A percentile compares a stretch with the other conserved stretches of the same genome.
phyloP scores from a whole-genome alignment of 208 protist species.

The Crithidia expoeki region DNA sequence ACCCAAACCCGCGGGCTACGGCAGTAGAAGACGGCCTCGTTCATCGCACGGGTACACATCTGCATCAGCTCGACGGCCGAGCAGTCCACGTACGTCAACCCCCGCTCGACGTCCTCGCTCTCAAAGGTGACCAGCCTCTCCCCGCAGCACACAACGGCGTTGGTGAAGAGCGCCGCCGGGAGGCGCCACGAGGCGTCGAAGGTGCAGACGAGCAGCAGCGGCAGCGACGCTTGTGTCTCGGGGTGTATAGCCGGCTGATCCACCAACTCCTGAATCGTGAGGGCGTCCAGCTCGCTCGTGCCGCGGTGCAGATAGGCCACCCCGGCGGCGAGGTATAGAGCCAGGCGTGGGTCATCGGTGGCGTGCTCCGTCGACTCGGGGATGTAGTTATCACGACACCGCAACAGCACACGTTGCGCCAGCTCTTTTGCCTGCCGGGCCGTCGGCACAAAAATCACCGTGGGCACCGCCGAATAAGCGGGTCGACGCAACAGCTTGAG shows the following conservation, averaged over 20 bases:
- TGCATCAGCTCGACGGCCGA: constrained; percentile 67
- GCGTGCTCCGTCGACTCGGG: constrained; percentile 30
- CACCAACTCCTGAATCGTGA: constrained; percentile 58
- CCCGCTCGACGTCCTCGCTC: constrained; percentile 27
- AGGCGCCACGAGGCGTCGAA: constrained; percentile 84
- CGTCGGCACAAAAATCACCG: constrained; percentile 76
- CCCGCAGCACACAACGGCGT: constrained; percentile 72
- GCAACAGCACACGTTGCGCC: constrained; percentile 73
- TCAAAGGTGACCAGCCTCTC: constrained; percentile 49
- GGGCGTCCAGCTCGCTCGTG: constrained; percentile 65
- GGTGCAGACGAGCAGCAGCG: constrained; percentile 76
- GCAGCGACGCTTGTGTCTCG: constrained; percentile 47
- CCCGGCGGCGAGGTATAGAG: constrained; percentile 64
- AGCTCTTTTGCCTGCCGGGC: constrained; percentile 63
- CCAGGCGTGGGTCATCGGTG: constrained; percentile 53
- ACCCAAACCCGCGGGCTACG: constrained; percentile 74
- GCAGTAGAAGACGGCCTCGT: constrained; percentile 70
- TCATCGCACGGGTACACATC: constrained; percentile 77
- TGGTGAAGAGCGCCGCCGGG: constrained; percentile 71
- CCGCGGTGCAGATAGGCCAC: constrained; percentile 79
- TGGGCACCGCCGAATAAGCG: constrained; percentile 57
- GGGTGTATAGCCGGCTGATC: constrained; percentile 58
- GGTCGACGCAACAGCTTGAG: constrained; percentile 61
- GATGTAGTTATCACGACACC: constrained; percentile 77
- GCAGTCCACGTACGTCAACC: constrained; percentile 49